Evolutionary conservation across 768 basidiomycete genomes (phyloP).

Genomic region (Pleurotus eryngii): DNA sequence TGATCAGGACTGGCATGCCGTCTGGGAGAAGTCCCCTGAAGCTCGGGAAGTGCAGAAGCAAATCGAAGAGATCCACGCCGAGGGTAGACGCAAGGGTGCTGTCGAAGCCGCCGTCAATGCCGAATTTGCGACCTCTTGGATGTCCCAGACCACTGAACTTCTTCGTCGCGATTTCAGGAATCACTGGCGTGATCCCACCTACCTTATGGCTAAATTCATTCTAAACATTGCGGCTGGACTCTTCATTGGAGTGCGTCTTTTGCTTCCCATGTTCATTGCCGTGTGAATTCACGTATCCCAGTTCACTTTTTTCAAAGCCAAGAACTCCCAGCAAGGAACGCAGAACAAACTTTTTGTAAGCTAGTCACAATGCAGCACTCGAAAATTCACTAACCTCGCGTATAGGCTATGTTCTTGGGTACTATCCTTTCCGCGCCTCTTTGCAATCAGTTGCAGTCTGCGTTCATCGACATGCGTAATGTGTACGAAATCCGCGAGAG

Average conservation of each 20-base stretch:
- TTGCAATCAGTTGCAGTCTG: constrained; percentile 60
- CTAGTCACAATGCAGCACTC: constrained; percentile 11
- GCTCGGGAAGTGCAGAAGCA: constrained; percentile 18
- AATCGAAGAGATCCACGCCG: constrained; percentile 45
- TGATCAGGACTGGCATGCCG: constrained; percentile 51
- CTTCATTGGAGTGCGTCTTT: constrained; percentile 40
- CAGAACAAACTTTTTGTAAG: constrained; percentile 67
- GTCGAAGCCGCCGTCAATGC: constrained; percentile 34
- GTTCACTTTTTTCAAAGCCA: constrained; percentile 64
- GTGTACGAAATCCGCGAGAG: constrained; percentile 69
- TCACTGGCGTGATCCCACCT: constrained; percentile 58
- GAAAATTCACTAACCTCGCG: background rate
- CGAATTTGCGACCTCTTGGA: constrained; percentile 53
- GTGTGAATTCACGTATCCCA: constrained; percentile 11
- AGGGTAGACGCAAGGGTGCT: constrained; percentile 44
- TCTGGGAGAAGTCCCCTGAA: constrained; percentile 4
- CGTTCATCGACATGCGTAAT: constrained; percentile 54
- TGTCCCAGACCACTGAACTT: constrained; percentile 40
- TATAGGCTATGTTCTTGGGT: constrained; percentile 56
- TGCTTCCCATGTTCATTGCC: constrained; percentile 4
- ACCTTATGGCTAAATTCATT: constrained; percentile 54
- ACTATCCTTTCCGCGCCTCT: constrained; percentile 51
- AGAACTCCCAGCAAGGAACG: constrained; percentile 48
- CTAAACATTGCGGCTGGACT: constrained; percentile 53
- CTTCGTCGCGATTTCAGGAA: constrained; percentile 38